Percentiles rank a stretch among this genome's conserved stretches.
phyloP scores from a whole-genome alignment of 176 grass and related monocot genomes.

The Saccharum officinarum region DNA sequence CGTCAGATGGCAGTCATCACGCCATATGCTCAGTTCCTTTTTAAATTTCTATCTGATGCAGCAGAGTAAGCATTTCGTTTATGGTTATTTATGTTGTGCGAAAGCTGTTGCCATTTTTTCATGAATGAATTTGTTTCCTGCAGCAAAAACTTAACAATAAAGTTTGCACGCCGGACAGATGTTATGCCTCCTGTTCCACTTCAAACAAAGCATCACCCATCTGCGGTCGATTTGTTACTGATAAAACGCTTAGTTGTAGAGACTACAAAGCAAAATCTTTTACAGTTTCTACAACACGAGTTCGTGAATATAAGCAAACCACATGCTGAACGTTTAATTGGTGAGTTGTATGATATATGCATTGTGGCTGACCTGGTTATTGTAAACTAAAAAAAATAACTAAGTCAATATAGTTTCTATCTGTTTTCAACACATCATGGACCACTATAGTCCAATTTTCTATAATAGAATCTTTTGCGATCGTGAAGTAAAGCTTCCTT shows the following conservation, averaged over 20 bases:
- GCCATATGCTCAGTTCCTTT: slow-evolving; percentile 93
- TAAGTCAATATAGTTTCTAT: not conserved
- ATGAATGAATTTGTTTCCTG: slow-evolving; percentile 24
- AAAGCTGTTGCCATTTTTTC: not conserved
- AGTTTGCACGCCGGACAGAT: slow-evolving; percentile 81
- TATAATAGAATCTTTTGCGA: slow-evolving; percentile 23
- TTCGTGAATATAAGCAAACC: slow-evolving; percentile 96
- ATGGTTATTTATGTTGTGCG: slow-evolving; percentile 23
- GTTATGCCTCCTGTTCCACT: slow-evolving; percentile 94
- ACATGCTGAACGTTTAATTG: slow-evolving; percentile 91
- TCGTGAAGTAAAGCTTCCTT: not conserved
- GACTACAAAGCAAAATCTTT: slow-evolving; percentile 91
- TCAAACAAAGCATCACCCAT: slow-evolving; percentile 94
- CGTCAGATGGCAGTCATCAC: slow-evolving; percentile 98
- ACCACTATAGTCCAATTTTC: slow-evolving; percentile 8
- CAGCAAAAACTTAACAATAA: slow-evolving; percentile 92
- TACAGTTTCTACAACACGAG: slow-evolving; percentile 95
- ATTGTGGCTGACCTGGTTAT: not conserved
- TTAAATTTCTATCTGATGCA: slow-evolving; percentile 80
- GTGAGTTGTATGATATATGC: slow-evolving; percentile 48
- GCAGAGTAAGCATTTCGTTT: slow-evolving; percentile 66
- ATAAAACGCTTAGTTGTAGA: slow-evolving; percentile 92
- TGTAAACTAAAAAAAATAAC: not conserved
- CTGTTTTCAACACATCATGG: not conserved
- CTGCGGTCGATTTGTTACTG: slow-evolving; percentile 91